Conservation (phyloP, 192 early-diverging fungal species). For the Coemansia asiatica region DNA sequence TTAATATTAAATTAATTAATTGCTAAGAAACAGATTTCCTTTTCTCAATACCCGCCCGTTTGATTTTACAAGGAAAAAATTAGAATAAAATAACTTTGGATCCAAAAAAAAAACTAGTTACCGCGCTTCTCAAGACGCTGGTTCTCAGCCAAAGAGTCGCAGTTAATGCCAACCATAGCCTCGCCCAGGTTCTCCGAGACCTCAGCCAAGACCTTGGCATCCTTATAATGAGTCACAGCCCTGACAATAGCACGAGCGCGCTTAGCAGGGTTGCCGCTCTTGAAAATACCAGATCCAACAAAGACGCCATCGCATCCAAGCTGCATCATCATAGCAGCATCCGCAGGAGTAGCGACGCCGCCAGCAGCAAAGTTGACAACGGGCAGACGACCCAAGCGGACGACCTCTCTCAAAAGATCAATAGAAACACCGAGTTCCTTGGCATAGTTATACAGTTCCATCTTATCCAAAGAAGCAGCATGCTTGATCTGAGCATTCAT, state of each 20-base stretch:
- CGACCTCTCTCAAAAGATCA: conserved; percentile 87
- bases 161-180: conserved; percentile 96
- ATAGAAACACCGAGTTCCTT: conserved; percentile 94
- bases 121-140: conserved; percentile 55
- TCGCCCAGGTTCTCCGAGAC: conserved; percentile 93
- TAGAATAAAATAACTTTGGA: too few species aligned
- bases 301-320: conserved; percentile 99
- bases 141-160: conserved; percentile 41
- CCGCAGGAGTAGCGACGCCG: conserved; percentile 97
- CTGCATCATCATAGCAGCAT: conserved; percentile 99
- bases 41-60: too few species aligned
- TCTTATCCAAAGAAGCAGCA: conserved; percentile 79
- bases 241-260: conserved; percentile 94
- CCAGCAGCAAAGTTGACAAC: conserved; percentile 99
- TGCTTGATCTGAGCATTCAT: conserved; percentile 83
- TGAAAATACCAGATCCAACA: conserved; percentile 99
- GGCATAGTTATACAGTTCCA: conserved; percentile 92
- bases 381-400: conserved; percentile 84
- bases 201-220: conserved; percentile 85
- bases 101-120: conserved; percentile 12
- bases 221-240: conserved; percentile 95
- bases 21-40: too few species aligned
- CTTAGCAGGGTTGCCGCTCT: conserved; percentile 92
- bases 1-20: too few species aligned
- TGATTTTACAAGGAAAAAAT: too few species aligned